Conservation (phyloP, 176 grass and related monocot genomes). For the Elymus sibiricus region DNA sequence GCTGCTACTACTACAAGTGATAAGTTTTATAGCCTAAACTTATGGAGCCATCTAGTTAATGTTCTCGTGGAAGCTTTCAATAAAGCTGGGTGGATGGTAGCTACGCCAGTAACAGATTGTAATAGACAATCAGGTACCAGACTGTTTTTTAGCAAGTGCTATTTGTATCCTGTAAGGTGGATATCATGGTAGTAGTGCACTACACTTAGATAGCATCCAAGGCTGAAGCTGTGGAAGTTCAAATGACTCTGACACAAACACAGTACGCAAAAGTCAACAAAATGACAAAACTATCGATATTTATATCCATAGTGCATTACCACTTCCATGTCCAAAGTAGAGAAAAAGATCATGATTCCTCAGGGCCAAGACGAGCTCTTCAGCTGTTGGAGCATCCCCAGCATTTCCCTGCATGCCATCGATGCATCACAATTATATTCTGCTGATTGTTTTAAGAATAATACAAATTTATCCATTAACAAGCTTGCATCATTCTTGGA, state of each 20-base stretch:
- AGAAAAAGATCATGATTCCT: conserved; percentile 78
- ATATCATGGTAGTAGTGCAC: background rate
- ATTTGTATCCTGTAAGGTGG: background rate
- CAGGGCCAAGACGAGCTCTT: conserved; percentile 62
- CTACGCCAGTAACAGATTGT: background rate
- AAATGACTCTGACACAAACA: background rate
- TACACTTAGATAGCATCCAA: background rate
- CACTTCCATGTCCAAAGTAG: conserved; percentile 93
- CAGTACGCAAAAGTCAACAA: background rate
- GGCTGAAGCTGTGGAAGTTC: background rate
- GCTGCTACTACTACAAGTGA: background rate
- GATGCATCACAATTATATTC: background rate
- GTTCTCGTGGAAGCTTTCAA: background rate
- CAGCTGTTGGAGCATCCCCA: conserved; percentile 40
- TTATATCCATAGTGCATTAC: conserved; percentile 35
- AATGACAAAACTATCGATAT: background rate
- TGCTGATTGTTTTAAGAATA: background rate
- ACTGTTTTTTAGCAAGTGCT: background rate
- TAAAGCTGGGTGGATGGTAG: background rate
- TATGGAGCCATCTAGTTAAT: background rate
- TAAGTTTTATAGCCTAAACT: conserved; percentile 5
- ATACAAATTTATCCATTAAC: background rate
- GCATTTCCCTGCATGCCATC: conserved; percentile 50
- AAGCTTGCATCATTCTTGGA: background rate
- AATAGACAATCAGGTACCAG: background rate